Evolutionary conservation across 164 flowering plant genomes (phyloP).

Genomic region (Dillenia suffruticosa): DNA sequence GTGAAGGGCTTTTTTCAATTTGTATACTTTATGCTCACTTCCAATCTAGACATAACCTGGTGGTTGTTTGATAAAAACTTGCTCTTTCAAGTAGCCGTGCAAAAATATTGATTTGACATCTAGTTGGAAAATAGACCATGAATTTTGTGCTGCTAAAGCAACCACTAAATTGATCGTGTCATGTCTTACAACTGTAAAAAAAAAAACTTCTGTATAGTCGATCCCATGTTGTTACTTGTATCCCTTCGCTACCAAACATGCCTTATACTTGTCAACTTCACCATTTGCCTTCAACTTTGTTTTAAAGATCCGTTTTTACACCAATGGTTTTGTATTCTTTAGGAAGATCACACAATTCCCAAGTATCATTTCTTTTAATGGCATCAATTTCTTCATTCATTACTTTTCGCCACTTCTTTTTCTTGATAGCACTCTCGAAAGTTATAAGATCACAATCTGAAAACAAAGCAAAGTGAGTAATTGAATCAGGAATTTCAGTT

Average conservation of each 20-base stretch:
- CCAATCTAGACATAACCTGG: slow-evolving; percentile 5
- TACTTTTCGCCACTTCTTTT: slow-evolving; percentile 4
- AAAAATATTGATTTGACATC: slow-evolving; percentile 10
- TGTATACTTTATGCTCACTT: slow-evolving; percentile 5
- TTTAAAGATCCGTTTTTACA: too few species aligned
- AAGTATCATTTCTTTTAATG: too few species aligned
- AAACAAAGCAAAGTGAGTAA: slow-evolving; percentile 5
- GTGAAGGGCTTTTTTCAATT: not conserved
- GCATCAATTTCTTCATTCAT: too few species aligned
- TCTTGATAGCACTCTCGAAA: slow-evolving; percentile 1
- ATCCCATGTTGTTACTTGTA: slow-evolving; percentile 7
- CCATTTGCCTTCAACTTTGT: not conserved
- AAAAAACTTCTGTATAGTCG: slow-evolving; percentile 7
- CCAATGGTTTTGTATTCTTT: too few species aligned
- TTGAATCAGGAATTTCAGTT: not conserved
- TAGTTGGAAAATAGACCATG: slow-evolving; percentile 10
- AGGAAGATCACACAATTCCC: too few species aligned
- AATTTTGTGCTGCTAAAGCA: slow-evolving; percentile 3
- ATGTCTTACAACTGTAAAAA: not conserved
- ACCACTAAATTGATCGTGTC: not conserved
- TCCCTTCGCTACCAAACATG: too few species aligned
- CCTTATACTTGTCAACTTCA: too few species aligned
- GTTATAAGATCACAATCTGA: slow-evolving; percentile 1
- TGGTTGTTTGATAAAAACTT: slow-evolving; percentile 5
- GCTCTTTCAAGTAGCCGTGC: slow-evolving; percentile 5